phyloP scores from a whole-genome alignment of 108 stramenopile genomes.

The Nitzschia palea region DNA sequence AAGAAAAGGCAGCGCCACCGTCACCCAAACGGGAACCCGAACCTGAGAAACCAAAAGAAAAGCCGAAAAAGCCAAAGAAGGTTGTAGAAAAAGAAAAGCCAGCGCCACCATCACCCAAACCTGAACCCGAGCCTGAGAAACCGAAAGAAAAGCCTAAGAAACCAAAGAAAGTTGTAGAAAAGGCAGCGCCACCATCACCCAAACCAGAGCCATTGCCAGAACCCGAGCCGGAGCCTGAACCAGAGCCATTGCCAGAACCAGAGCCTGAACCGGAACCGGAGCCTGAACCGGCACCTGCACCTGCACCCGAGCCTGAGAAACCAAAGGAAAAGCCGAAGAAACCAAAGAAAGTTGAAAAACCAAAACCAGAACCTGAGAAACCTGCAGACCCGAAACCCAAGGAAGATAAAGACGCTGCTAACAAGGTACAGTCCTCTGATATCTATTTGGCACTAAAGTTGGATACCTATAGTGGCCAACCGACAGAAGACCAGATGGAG shows the following conservation, averaged over 20 bases:
- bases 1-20: background rate
- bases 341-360: background rate
- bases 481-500: conserved; percentile 5
- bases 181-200: too few relatives aligned
- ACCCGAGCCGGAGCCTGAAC: background rate
- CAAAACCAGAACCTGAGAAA: background rate
- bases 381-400: background rate
- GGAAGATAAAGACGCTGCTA: background rate
- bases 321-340: background rate
- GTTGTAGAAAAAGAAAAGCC: background rate
- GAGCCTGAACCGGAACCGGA: background rate
- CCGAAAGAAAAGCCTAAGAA: background rate
- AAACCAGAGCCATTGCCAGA: background rate
- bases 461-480: background rate
- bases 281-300: background rate
- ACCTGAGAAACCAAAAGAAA: background rate
- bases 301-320: background rate
- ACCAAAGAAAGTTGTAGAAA: background rate
- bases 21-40: background rate
- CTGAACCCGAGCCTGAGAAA: background rate
- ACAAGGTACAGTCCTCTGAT: conserved; percentile 9
- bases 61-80: background rate
- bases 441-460: conserved; percentile 16
- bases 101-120: background rate
- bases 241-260: background rate